phyloP scores from a whole-genome alignment of 192 early-diverging fungal genomes.

The Backusella liffmaniae region DNA sequence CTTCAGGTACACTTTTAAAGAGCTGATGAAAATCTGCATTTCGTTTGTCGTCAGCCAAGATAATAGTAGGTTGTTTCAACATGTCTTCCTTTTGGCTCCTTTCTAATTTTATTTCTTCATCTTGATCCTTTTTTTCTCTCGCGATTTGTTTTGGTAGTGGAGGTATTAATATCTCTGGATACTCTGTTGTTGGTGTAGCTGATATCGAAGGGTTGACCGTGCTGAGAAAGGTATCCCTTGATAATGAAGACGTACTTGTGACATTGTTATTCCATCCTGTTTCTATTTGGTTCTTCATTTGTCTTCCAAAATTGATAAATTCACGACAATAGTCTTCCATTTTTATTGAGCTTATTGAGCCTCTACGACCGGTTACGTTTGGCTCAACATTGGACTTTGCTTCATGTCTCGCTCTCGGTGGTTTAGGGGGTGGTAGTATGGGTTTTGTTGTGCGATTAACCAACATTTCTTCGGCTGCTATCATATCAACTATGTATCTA shows the following conservation, averaged over 20 bases:
- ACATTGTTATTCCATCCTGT: neutral
- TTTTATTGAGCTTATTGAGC: neutral
- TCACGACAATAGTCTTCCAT: neutral
- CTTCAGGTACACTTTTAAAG: conserved; percentile 8
- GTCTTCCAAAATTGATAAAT: neutral
- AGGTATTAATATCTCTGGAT: neutral
- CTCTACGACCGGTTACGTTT: neutral
- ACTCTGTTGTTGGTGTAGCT: neutral
- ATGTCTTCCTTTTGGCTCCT: neutral
- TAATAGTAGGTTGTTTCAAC: neutral
- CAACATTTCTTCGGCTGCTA: neutral
- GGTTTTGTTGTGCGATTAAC: neutral
- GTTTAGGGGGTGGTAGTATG: neutral
- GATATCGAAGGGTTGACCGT: neutral
- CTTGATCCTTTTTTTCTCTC: no score
- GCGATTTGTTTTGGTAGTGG: neutral
- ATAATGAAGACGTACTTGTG: neutral
- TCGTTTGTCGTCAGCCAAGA: neutral
- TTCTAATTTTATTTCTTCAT: neutral
- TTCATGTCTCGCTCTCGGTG: neutral
- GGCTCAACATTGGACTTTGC: neutral
- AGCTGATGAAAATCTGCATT: neutral
- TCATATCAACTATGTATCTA: neutral
- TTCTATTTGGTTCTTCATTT: neutral
- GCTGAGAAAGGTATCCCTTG: neutral